Base-by-base conservation (phyloP, 2,329 filamentous ascomycete genomes). In the Calonectria hongkongensis region DNA sequence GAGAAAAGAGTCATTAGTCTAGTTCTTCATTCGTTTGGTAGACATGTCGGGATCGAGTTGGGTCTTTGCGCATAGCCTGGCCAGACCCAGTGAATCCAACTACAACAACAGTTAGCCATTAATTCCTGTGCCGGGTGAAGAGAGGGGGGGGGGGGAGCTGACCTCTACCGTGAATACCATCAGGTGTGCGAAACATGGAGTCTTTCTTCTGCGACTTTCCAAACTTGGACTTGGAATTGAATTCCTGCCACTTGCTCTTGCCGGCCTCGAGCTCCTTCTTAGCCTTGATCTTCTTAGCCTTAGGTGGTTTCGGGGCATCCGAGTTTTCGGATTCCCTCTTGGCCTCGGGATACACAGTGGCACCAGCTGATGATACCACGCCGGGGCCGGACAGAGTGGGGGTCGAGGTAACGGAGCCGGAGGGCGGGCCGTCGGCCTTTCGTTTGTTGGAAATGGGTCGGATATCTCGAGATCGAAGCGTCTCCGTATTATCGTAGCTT, bases 51-150 rank as follows among this genome's bases (percentile, higher is more conserved):
- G 91, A 93, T 81, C 96, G 90, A 74, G 93, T 92, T 60, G 92
- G 91, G 82, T 98, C 97, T 85, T 98, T 98, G 79, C 95, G 94
- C 97, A 98, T 98, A 77, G 94, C 90, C 85, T 98, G 95, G 72
- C 97, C 97, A 68, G 96, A 98, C 74, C 97, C 97, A 10, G 95
- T 98, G 82, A 99, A 98, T 41, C 97, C 97, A 81, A 99, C 97
- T 98, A 77, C 8, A 60, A 25, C 18, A 6, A n/a, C 39, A 16
- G 73, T 82, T 70, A 82, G 82, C 68, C 66, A 54, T 41, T 30
- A 51, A 4, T 9, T 54, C 50, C 47, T 41, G 43, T 2, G 8
- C 58, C 60, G 9, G 9, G 8, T 18, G 13, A 36, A 21, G 21
- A 21, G 21, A n/a, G 9, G 8, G n/a, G 30, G 12, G 1, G 16